phyloP scores from a whole-genome alignment of 2,329 filamentous ascomycete genomes.

The Immersiporthe knoxdaviesiana region DNA sequence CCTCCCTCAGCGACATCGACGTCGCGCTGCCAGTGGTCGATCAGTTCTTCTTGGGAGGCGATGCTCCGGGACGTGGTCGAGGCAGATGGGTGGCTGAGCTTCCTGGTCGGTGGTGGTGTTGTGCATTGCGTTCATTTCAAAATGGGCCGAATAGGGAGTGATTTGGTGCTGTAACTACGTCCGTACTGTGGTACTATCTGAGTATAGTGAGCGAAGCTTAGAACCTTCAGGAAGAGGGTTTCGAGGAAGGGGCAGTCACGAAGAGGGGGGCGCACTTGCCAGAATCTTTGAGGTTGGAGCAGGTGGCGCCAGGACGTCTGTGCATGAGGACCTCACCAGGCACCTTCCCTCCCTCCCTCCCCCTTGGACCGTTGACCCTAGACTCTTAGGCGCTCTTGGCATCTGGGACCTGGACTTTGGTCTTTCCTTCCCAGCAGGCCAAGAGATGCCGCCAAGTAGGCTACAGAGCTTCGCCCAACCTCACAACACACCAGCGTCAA shows the following conservation, averaged over 20 bases:
- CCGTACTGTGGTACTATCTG: not conserved
- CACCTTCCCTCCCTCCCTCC: not conserved
- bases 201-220: not conserved
- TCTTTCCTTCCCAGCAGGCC: not conserved
- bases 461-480: not conserved
- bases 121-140: not conserved
- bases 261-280: not conserved
- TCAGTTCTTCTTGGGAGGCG: not conserved
- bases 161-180: not conserved
- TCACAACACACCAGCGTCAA: too few relatives aligned
- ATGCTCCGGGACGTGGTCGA: not conserved
- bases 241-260: too few relatives aligned
- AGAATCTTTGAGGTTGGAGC: not conserved
- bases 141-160: not conserved
- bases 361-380: conserved; percentile 6
- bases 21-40: not conserved
- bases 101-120: not conserved
- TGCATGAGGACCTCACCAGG: not conserved
- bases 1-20: not conserved
- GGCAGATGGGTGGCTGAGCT: not conserved
- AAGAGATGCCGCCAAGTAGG: not conserved
- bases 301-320: not conserved
- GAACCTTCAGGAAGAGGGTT: not conserved
- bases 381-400: not conserved
- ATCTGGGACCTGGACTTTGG: not conserved